Evolutionary conservation across 148 eudicot species (phyloP).

Genomic region (Vaccinium darrowii): DNA sequence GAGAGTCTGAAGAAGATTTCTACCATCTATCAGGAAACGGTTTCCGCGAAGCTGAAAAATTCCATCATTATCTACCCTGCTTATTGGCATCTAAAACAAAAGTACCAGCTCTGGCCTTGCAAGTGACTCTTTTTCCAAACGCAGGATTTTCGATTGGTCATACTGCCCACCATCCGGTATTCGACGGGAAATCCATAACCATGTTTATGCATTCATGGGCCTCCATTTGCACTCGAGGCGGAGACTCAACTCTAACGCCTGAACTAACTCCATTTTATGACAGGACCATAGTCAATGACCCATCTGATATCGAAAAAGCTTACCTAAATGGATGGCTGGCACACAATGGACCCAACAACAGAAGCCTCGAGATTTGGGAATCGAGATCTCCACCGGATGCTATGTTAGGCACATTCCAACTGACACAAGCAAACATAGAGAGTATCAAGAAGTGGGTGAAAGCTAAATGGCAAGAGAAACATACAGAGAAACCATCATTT

Average conservation of each 20-base stretch:
- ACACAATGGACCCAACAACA: conserved; percentile 16
- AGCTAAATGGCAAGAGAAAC: not conserved
- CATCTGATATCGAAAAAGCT: not conserved
- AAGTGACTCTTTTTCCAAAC: conserved; percentile 18
- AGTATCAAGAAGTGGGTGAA: not conserved
- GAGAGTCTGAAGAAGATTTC: conserved; percentile 13
- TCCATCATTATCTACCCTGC: not conserved
- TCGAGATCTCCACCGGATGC: not conserved
- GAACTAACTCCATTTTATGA: not conserved
- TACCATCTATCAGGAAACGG: conserved; percentile 2
- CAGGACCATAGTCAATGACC: not conserved
- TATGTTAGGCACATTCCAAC: conserved; percentile 10
- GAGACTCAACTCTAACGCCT: not conserved
- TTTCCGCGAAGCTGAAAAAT: not conserved
- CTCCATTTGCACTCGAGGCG: conserved; percentile 1
- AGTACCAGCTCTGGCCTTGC: not conserved
- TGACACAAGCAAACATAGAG: conserved; percentile 9
- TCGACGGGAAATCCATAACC: conserved; percentile 20
- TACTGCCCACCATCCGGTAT: conserved; percentile 10
- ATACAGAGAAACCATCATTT: not conserved
- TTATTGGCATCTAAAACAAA: not conserved
- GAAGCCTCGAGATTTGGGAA: conserved; percentile 1
- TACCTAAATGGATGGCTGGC: not conserved
- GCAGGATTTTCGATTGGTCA: conserved; percentile 14
- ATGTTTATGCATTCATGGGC: conserved; percentile 23